Evolutionary conservation across 768 basidiomycete species (phyloP).

Genomic region (Gautieria morchelliformis): DNA sequence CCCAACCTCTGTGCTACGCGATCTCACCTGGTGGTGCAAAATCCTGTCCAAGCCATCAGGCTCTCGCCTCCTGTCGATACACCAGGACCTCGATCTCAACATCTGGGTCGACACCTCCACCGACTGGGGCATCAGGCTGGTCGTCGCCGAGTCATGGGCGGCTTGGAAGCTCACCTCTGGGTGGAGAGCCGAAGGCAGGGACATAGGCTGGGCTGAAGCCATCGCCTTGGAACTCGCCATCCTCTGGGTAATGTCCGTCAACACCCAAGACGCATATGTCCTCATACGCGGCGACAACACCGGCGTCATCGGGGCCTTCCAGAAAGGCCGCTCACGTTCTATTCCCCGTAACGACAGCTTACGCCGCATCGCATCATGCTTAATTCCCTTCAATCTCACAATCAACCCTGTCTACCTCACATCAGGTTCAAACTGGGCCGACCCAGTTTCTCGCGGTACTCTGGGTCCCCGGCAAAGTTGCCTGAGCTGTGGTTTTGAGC

Average conservation of each 20-base stretch:
- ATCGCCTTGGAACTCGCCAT: constrained; percentile 2
- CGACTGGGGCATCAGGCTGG: background rate
- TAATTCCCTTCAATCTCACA: background rate
- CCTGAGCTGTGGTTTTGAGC: too few relatives aligned
- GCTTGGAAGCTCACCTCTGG: background rate
- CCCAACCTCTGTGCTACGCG: background rate
- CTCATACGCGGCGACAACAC: too few relatives aligned
- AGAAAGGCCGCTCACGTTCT: background rate
- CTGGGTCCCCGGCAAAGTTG: too few relatives aligned
- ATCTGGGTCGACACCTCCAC: background rate
- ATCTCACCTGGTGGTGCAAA: background rate
- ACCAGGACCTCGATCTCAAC: too few relatives aligned
- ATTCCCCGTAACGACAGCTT: background rate
- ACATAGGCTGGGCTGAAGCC: constrained; percentile 5
- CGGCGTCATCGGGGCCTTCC: background rate
- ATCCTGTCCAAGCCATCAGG: too few relatives aligned
- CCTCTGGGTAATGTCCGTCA: background rate
- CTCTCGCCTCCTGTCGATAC: too few relatives aligned
- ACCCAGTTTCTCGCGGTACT: background rate
- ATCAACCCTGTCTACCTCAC: background rate
- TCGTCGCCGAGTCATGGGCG: background rate
- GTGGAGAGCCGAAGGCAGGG: background rate
- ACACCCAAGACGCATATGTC: too few relatives aligned
- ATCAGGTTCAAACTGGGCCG: background rate
- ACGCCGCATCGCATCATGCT: background rate